Base-by-base conservation (phyloP, 495 filamentous ascomycete genomes). In the Parathielavia appendiculata region DNA sequence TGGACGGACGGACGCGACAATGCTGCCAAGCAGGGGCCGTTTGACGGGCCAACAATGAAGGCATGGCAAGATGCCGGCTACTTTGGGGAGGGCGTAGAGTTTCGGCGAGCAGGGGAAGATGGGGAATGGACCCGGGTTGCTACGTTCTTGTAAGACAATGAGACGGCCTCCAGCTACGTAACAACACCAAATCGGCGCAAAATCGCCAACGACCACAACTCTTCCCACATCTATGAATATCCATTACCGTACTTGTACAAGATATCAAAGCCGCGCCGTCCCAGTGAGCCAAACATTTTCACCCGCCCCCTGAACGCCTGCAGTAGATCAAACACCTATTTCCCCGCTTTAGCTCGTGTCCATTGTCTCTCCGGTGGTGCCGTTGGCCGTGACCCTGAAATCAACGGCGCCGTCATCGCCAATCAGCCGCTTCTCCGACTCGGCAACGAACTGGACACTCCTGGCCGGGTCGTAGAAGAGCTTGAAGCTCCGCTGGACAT, bases 11-110 rank as follows among this genome's bases (percentile, higher is more conserved):
- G 86, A 43, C 78, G 90, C n/a, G 93, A 96, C 66, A 86, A 83
- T 4, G 89, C 83, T 0, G 79, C 84, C 49, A 79, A 81, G 35
- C 88, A 97, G 71, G 95, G 93, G 0, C 91, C 92, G 1, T 98
- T 92, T 69, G 89, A 95, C 65, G 84, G 81, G 14, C 64, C 75
- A 0, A 90, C 85, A 49, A 98, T 98, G 93, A 79, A 80, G 46
- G 85, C 87, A 0, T 98, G 93, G 93, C 82, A 86, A 58, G 81
- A 86, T 54, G 90, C 90, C 12, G 95, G 95, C 6, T 97, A 96
- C 63, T 98, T 98, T 74, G 90, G 86, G 2, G 89, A 95, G 63
- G 92, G 90, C 0, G 89, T 96, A 23, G 92, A 97, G 69, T 97
- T 97, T 66, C 77, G 87, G 53, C 77, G 72, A 43, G 81, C 75